Conservation (phyloP, 208 protist genomes). For the Angomonas ambiguus region DNA sequence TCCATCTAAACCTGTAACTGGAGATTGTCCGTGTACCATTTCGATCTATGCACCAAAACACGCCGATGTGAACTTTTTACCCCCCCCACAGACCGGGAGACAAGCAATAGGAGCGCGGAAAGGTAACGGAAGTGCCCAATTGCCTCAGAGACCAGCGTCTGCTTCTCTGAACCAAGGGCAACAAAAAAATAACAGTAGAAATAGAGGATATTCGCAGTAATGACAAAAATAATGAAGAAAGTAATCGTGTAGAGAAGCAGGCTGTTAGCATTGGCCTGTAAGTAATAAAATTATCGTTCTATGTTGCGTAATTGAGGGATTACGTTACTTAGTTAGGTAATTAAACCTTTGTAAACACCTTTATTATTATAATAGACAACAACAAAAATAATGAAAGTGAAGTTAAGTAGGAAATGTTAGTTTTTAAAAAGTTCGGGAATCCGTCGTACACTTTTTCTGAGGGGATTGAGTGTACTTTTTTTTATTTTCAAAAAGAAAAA, state of each 20-base stretch:
- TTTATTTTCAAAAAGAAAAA: constrained; percentile 1
- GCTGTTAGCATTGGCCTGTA: not conserved
- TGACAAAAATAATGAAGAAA: not conserved
- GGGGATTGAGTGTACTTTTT: constrained; percentile 4
- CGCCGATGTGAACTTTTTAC: constrained; percentile 49
- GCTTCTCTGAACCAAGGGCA: constrained; percentile 15
- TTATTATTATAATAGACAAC: not conserved
- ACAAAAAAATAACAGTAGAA: constrained; percentile 10
- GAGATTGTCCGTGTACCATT: constrained; percentile 59
- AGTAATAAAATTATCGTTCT: not conserved
- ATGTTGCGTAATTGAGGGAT: not conserved
- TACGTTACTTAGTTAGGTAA: not conserved
- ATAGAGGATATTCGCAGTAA: constrained; percentile 29
- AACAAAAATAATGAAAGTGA: not conserved
- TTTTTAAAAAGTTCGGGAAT: too few species aligned
- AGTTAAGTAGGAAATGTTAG: too few species aligned
- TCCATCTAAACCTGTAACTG: constrained; percentile 29
- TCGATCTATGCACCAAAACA: constrained; percentile 63
- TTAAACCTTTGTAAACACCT: too few species aligned
- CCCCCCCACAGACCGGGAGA: constrained; percentile 13
- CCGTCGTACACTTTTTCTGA: constrained; percentile 3
- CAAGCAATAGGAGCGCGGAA: constrained; percentile 21
- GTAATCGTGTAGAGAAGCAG: not conserved
- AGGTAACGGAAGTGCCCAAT: constrained; percentile 13
- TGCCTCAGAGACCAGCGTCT: constrained; percentile 19